Conservation (phyloP, 2,329 filamentous ascomycete genomes). For the Aspergillus glaucus region DNA sequence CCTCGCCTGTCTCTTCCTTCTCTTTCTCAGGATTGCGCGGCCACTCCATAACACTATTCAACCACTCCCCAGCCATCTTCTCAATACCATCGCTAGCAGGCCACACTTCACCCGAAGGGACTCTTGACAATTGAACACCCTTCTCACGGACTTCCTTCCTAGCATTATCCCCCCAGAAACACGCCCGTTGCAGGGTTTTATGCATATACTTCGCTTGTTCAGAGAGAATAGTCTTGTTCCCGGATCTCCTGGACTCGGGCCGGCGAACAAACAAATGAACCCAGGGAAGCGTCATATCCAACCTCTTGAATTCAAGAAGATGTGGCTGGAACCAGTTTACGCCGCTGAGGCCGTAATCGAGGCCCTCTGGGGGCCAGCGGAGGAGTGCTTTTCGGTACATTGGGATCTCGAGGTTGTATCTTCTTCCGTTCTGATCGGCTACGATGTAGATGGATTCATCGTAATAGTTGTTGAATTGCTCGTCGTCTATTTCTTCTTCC, state of each 20-base stretch:
- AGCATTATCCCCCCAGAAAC: slow-evolving; percentile 31
- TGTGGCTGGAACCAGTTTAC: slow-evolving; percentile 6
- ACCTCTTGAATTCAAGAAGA: slow-evolving; percentile 8
- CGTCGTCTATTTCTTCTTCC: background rate
- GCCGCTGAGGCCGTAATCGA: slow-evolving; percentile 26
- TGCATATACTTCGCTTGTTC: slow-evolving; percentile 37
- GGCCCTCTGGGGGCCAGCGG: slow-evolving; percentile 34
- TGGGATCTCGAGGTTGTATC: slow-evolving; percentile 8
- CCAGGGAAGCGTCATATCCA: slow-evolving; percentile 28
- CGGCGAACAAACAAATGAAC: slow-evolving; percentile 20
- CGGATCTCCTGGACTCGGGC: background rate
- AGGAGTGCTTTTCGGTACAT: slow-evolving; percentile 29
- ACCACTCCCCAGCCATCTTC: background rate
- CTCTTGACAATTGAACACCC: slow-evolving; percentile 23
- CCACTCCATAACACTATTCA: background rate
- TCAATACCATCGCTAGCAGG: background rate
- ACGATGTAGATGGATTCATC: too few relatives aligned
- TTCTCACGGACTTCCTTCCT: slow-evolving; percentile 21
- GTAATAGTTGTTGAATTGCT: background rate
- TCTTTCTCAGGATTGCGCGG: background rate
- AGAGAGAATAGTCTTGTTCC: slow-evolving; percentile 23
- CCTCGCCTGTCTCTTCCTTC: background rate
- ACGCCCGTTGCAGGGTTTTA: slow-evolving; percentile 36
- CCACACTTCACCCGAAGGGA: background rate
- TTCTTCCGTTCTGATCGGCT: too few relatives aligned